Conservation (phyloP, 176 grass and related monocot genomes). For the Secale cereale region DNA sequence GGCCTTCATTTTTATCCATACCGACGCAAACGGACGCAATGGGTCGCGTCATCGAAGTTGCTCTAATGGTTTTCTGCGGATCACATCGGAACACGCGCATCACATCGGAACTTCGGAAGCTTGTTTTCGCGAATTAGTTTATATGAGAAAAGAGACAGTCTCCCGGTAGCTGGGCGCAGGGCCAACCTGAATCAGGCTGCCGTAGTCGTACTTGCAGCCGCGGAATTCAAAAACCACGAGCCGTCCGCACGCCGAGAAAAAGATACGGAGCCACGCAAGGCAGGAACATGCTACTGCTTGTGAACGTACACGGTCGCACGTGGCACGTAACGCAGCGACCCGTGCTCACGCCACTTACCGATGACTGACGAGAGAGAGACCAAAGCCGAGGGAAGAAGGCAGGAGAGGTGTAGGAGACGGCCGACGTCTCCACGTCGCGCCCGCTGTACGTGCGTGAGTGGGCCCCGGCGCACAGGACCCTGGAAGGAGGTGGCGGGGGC, state of each 20-base stretch:
- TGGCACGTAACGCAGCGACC: background rate
- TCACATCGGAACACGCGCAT: too few relatives aligned
- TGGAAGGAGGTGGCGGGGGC: background rate
- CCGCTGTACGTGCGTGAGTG: background rate
- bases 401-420: background rate
- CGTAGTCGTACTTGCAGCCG: background rate
- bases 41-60: too few relatives aligned
- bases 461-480: background rate
- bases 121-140: too few relatives aligned
- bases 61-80: too few relatives aligned
- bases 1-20: too few relatives aligned
- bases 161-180: background rate
- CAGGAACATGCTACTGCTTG: background rate
- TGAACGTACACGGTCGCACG: background rate
- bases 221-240: background rate
- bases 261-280: background rate
- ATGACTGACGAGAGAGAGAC: background rate
- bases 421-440: slow-evolving; percentile 17
- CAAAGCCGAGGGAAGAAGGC: background rate
- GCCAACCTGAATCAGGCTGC: background rate
- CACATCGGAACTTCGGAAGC: too few relatives aligned
- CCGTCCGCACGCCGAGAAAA: background rate
- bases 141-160: background rate
- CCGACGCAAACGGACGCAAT: too few relatives aligned
- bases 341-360: background rate